Base-by-base conservation (phyloP, 305 asterid genomes). In the Salvia sclarea region DNA sequence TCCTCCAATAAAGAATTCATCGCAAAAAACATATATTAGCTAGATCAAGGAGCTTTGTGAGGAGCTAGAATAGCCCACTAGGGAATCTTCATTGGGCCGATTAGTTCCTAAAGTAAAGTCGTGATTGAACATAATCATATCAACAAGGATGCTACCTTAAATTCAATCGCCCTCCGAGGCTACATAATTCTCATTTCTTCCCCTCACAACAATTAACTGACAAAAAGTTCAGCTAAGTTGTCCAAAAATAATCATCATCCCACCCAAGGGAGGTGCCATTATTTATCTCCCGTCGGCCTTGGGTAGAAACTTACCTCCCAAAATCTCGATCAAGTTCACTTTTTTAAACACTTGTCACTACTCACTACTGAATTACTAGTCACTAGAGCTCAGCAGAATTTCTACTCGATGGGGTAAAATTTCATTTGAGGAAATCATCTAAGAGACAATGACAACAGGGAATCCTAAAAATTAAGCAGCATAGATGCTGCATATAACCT, bases 71-170 rank as follows among this genome's bases (percentile, higher is more conserved):
- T 28, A 21, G 35, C 35, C 50, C 61, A 66, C 48, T 12, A 11
- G 14, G 17, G 22, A 41, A 47, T 17, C 31, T 61, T 47, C 31
- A 35, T 6, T 57, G 44, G 11, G n/a, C 8, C 21, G 7, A 20
- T 7, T 55, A 6, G 25, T 22, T 20, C 53, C 40, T 12, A 37
- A 11, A 52, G 25, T 35, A 17, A 33, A 24, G 60, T 61, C 24
- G 22, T 35, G 20, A 64, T 56, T 25, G 21, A 41, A 69, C 20
- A 31, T 8, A 52, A 16, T 63, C 61, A 61, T 48, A 73, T 35
- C 45, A 66, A 40, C 6, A 41, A 58, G 43, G 63, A 64, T 45
- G 45, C 53, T 47, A 33, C 50, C 50, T 16, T 41, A 9, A 30
- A 12, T 5, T 25, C 30, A 25, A 25, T 25, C 30, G 3, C 30